Evolutionary conservation across 352 stramenopile species (phyloP).

Genomic region (Globisporangium alternatum): DNA sequence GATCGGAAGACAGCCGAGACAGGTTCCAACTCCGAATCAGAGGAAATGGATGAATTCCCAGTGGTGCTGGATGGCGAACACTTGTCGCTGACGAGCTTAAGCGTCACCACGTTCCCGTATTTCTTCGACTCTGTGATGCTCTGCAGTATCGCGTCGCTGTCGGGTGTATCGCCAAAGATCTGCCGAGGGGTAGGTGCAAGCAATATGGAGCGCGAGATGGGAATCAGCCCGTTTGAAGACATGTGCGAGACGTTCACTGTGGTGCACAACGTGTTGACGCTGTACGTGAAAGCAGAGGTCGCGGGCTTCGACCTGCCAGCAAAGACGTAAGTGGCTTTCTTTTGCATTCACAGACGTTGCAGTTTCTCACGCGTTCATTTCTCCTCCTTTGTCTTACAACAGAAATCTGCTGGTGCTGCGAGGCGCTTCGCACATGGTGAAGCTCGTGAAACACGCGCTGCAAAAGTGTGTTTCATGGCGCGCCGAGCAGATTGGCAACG

Average conservation of each 20-base stretch:
- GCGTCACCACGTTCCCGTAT: slow-evolving; percentile 53
- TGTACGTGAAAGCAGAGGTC: slow-evolving; percentile 51
- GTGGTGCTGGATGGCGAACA: slow-evolving; percentile 52
- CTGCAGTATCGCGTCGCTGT: slow-evolving; percentile 47
- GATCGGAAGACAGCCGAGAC: slow-evolving; percentile 5
- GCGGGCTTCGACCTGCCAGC: slow-evolving; percentile 50
- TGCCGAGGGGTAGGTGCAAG: slow-evolving; percentile 5
- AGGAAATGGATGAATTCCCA: slow-evolving; percentile 18
- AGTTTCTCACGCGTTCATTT: neutral
- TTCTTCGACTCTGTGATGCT: slow-evolving; percentile 57
- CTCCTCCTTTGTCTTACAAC: neutral
- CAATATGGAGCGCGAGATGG: neutral
- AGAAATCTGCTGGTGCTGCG: slow-evolving; percentile 45
- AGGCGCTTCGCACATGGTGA: slow-evolving; percentile 33
- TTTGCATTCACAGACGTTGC: neutral
- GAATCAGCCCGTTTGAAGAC: slow-evolving; percentile 34
- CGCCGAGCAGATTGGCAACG: slow-evolving; percentile 30
- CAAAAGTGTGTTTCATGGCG: slow-evolving; percentile 49
- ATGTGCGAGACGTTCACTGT: slow-evolving; percentile 38
- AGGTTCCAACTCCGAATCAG: slow-evolving; percentile 21
- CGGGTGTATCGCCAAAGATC: slow-evolving; percentile 33
- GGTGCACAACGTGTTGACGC: slow-evolving; percentile 34
- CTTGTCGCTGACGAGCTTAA: slow-evolving; percentile 60
- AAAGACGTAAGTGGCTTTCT: slow-evolving; percentile 29
- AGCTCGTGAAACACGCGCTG: slow-evolving; percentile 30